Evolutionary conservation across 345 rosid species (phyloP).

Genomic region (Pelargonium nanum): DNA sequence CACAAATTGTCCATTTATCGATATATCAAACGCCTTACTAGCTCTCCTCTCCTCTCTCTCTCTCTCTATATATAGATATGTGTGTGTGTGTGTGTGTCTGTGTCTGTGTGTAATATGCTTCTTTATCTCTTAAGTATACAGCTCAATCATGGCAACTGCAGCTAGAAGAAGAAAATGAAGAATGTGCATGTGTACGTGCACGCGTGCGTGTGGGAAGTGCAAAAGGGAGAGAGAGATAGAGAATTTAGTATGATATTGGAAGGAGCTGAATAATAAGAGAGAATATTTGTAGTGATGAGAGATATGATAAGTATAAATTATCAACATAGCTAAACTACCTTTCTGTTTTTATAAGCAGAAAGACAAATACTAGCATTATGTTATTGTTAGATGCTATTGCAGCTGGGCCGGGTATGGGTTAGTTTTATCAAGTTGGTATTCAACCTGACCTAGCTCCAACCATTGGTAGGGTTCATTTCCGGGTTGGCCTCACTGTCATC

Average conservation of each 20-base stretch:
- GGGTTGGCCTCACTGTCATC: background rate
- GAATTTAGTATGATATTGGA: background rate
- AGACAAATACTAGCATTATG: no score
- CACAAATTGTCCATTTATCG: constrained; percentile 28
- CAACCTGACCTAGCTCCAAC: background rate
- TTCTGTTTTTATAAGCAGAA: background rate
- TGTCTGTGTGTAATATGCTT: no score
- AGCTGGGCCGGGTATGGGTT: background rate
- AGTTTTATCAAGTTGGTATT: background rate
- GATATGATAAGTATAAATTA: constrained; percentile 6
- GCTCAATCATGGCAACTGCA: background rate
- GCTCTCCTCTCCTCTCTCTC: constrained; percentile 12
- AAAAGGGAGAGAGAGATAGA: background rate
- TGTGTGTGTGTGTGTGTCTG: background rate
- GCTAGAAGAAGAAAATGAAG: background rate
- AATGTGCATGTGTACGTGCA: constrained; percentile 27
- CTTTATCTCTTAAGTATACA: background rate
- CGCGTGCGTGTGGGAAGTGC: constrained; percentile 16
- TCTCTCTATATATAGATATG: constrained; percentile 4
- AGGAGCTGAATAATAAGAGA: background rate
- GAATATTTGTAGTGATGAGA: constrained; percentile 2
- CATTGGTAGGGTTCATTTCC: background rate
- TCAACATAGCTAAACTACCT: background rate
- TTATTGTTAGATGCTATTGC: background rate
- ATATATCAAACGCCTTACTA: constrained; percentile 14